phyloP scores from a whole-genome alignment of 768 basidiomycete genomes.

The Tulasnella sp. region DNA sequence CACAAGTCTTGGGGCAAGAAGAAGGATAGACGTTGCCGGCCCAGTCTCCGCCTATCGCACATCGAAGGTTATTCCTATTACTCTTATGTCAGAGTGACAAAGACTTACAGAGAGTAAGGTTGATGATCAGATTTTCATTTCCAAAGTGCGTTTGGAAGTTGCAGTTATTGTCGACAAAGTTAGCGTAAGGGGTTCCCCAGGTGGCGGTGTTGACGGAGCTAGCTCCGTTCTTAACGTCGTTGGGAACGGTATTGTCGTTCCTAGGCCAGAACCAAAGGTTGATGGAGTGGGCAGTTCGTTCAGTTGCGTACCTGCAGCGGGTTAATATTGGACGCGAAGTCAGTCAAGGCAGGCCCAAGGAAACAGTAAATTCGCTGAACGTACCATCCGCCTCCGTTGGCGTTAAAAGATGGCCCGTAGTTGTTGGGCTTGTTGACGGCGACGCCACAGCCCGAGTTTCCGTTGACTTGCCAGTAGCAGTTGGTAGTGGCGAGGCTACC shows the following conservation, averaged over 20 bases:
- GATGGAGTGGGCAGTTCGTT: slow-evolving; percentile 28
- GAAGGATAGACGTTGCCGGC: slow-evolving; percentile 32
- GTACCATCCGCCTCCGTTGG: slow-evolving; percentile 30
- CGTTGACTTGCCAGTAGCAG: slow-evolving; percentile 30
- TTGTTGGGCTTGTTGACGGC: slow-evolving; percentile 27
- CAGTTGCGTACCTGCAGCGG: slow-evolving; percentile 31
- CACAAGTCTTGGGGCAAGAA: slow-evolving; percentile 31
- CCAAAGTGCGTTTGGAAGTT: slow-evolving; percentile 31
- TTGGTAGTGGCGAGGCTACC: slow-evolving; percentile 34
- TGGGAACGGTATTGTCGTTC: slow-evolving; percentile 25
- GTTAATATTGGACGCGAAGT: no score
- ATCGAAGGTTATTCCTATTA: slow-evolving; percentile 34
- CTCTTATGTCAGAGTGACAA: slow-evolving; percentile 36
- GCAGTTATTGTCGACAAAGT: slow-evolving; percentile 31
- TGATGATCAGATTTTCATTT: slow-evolving; percentile 32
- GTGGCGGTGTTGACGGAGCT: slow-evolving; percentile 25
- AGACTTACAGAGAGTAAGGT: slow-evolving; percentile 32
- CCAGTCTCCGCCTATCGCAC: slow-evolving; percentile 31
- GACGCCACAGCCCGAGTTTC: slow-evolving; percentile 31
- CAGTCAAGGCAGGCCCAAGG: not conserved
- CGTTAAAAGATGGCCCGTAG: slow-evolving; percentile 31
- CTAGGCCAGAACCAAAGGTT: slow-evolving; percentile 31
- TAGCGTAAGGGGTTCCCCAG: slow-evolving; percentile 32
- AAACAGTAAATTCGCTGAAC: not conserved
- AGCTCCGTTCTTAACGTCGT: slow-evolving; percentile 27